Base-by-base conservation (phyloP, 495 filamentous ascomycete genomes). In the Hamigera avellanea region DNA sequence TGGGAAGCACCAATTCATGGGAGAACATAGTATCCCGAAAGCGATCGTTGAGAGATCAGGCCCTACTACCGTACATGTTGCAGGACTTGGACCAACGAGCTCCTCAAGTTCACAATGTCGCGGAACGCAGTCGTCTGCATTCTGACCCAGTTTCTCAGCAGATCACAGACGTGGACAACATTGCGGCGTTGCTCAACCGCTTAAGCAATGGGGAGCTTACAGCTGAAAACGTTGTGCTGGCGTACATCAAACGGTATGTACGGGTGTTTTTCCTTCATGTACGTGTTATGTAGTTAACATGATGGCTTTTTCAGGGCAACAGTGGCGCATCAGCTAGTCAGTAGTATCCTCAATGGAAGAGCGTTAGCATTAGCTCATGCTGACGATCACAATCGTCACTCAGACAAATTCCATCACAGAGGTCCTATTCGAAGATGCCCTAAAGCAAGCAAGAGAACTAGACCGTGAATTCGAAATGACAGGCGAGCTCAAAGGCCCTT, bases 371-470 rank as follows among this genome's bases (percentile, higher is more conserved):
- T 14, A 12, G 13, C 27, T 28, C 10, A 32, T 37, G 10, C 17
- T 6, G 13, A 25, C 12, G 18, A 13, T 48, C 14, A 47, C 14
- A n/a, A 4, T 8, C 0, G 9, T 6, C 15, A 8, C 2, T 19
- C 17, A 72, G 49, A 71, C 61, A 33, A 77, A 80, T 41, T 78
- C 76, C 38, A 54, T 81, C 6, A 78, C 72, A 2, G 80, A 86
- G 43, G 69, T 77, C 19, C 59, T 79, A 26, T 81, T 83, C 40
- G 62, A 72, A 27, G 54, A 67, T 18, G 80, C 80, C 2, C 46
- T 83, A n/a, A 48, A 51, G 10, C 65, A 75, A 14, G 80, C 78
- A 6, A 58, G 49, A 14, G 45, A 58, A 6, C 64, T 82, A 14
- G 81, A 84, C 48, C 45, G 39, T 14, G 60, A 65, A 23, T 63